Conservation (phyloP, 139 green algal genomes). For the Chlamydomonas incerta region DNA sequence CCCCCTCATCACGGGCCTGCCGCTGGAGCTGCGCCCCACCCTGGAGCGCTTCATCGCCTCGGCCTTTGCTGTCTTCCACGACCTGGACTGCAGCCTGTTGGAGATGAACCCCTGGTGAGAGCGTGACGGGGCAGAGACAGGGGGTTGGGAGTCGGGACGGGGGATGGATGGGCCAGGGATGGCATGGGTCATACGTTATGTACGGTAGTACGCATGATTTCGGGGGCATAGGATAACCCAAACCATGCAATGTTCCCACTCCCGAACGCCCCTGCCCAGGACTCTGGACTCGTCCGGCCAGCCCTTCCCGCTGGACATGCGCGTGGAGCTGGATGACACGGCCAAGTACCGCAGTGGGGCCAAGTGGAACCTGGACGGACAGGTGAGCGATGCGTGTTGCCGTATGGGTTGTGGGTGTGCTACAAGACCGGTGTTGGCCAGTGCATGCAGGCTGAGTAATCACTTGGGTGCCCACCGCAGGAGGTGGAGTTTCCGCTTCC, state of each 20-base stretch:
- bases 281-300: conserved; percentile 52
- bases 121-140: no score
- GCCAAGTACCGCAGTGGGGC: conserved; percentile 76
- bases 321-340: conserved; percentile 94
- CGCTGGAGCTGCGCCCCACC: conserved; percentile 72
- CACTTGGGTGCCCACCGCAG: no score
- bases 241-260: no score
- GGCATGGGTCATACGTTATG: no score
- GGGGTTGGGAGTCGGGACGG: no score
- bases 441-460: no score
- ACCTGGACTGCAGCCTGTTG: conserved; percentile 91
- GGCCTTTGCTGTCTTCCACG: conserved; percentile 66
- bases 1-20: conserved; percentile 78
- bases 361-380: conserved; percentile 64
- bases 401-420: no score
- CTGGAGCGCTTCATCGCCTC: conserved; percentile 81
- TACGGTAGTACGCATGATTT: no score
- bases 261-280: not conserved
- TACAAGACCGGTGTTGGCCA: no score
- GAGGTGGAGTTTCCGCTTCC: conserved; percentile 90
- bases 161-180: no score
- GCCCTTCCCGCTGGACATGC: conserved; percentile 83
- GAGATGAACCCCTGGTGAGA: conserved; percentile 95
- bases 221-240: no score
- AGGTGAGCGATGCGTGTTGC: no score